phyloP scores from a whole-genome alignment of 139 green algal genomes.

The Choricystis sp. region DNA sequence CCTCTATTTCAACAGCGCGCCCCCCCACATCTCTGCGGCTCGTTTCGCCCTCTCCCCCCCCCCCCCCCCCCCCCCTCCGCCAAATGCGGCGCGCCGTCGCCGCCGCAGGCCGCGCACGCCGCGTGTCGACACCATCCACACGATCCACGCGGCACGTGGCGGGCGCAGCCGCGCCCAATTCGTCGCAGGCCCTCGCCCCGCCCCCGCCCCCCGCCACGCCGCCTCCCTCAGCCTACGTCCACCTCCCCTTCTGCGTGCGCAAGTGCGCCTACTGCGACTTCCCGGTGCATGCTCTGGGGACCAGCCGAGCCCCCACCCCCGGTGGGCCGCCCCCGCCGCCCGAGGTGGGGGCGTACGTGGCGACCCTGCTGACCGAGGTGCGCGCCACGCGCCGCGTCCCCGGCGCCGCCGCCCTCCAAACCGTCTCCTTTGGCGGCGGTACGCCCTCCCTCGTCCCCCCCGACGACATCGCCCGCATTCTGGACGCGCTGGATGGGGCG shows the following conservation, averaged over 20 bases:
- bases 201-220: background rate
- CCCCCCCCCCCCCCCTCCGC: too few relatives aligned
- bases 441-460: constrained; percentile 81
- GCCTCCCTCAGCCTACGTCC: constrained; percentile 58
- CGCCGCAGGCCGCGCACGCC: too few relatives aligned
- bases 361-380: constrained; percentile 40
- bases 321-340: constrained; percentile 1
- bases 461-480: constrained; percentile 38
- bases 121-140: too few relatives aligned
- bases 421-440: constrained; percentile 75
- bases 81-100: too few relatives aligned
- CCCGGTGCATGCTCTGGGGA: constrained; percentile 57
- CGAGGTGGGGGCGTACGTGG: constrained; percentile 17
- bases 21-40: too few relatives aligned
- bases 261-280: constrained; percentile 97
- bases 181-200: too few relatives aligned
- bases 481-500: constrained; percentile 27
- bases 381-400: constrained; percentile 15
- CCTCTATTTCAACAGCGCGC: too few relatives aligned
- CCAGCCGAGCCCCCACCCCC: background rate
- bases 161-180: too few relatives aligned
- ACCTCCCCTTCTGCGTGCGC: constrained; percentile 91
- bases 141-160: too few relatives aligned
- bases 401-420: constrained; percentile 27
- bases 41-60: too few relatives aligned